Evolutionary conservation across 371 early-diverging fungal genomes (phyloP).

Genomic region (Dichotomocladium elegans): DNA sequence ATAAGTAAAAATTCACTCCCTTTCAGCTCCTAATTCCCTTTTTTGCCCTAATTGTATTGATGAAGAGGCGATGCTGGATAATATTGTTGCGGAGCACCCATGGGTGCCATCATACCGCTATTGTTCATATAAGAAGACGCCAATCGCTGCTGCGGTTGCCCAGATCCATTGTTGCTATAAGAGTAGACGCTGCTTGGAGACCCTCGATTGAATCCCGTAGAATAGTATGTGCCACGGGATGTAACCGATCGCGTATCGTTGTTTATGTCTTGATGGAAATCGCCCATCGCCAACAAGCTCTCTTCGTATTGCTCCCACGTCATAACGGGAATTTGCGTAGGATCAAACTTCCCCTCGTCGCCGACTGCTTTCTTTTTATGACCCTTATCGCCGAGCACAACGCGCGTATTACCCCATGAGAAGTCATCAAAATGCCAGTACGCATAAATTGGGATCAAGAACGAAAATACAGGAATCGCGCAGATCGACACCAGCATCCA

Average conservation of each 20-base stretch:
- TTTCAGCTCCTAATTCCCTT: too few species aligned
- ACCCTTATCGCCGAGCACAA: conserved; percentile 67
- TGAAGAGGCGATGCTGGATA: conserved; percentile 10
- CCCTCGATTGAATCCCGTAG: conserved; percentile 14
- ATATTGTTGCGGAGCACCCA: conserved; percentile 7
- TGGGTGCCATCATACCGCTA: not conserved
- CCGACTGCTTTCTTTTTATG: conserved; percentile 43
- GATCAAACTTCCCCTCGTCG: conserved; percentile 68
- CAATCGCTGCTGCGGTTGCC: not conserved
- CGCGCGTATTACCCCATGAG: conserved; percentile 81
- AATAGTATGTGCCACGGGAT: conserved; percentile 27
- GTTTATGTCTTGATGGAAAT: conserved; percentile 5
- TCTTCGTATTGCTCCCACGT: conserved; percentile 90
- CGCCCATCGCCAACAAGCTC: conserved; percentile 25
- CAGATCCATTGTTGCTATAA: conserved; percentile 9
- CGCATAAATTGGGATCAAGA: conserved; percentile 62
- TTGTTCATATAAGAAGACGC: not conserved
- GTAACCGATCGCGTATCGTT: conserved; percentile 19
- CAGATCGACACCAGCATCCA: conserved; percentile 76
- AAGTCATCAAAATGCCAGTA: conserved; percentile 91
- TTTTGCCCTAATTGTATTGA: conserved; percentile 5
- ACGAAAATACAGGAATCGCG: conserved; percentile 58
- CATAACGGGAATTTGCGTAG: conserved; percentile 60
- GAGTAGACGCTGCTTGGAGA: conserved; percentile 10
- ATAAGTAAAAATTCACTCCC: not conserved